A percentile compares a stretch with the other conserved stretches of the same genome.
These are phyloP conservation scores for Ceratocystis huliohia DNA, from an alignment of 2,329 filamentous ascomycete genomes.

Conservation along the genomic window DNA sequence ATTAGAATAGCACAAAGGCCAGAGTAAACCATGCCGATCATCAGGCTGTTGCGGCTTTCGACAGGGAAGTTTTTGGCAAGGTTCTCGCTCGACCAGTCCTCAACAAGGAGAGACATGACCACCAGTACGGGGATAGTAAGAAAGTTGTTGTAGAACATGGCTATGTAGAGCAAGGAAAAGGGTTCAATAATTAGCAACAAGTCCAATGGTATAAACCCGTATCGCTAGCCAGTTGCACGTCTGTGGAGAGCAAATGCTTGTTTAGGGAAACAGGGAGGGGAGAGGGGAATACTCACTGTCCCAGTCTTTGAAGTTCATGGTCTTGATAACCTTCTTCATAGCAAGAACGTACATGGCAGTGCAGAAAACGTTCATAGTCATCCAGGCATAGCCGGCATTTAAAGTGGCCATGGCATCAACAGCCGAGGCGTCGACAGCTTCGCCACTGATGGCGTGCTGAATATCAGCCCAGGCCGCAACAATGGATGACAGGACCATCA, in stretches of 20 bases:
- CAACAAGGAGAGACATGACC: conserved; percentile 64
- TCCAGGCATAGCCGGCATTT: conserved; percentile 94
- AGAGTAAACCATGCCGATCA: conserved; percentile 85
- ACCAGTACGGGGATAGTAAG: conserved; percentile 89
- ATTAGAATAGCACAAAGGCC: conserved; percentile 92
- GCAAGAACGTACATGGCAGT: conserved; percentile 77
- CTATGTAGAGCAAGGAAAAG: conserved; percentile 35
- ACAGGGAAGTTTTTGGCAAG: conserved; percentile 75
- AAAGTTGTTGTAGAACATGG: conserved; percentile 99
- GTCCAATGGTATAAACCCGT: no score
- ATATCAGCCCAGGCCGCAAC: conserved; percentile 97
- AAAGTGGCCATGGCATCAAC: conserved; percentile 72
- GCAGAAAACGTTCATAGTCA: conserved; percentile 93
- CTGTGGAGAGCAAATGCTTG: background rate
- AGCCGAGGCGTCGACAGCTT: conserved; percentile 44
- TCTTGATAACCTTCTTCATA: conserved; percentile 98
- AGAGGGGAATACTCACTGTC: conserved; percentile 59
- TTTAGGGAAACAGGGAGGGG: no score
- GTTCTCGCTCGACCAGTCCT: conserved; percentile 87
- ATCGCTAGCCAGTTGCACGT: no score
- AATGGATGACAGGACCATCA: conserved; percentile 92
- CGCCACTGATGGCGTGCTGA: conserved; percentile 62
- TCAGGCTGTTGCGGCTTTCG: conserved; percentile 65
- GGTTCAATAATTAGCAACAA: background rate
- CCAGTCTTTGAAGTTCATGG: conserved; percentile 99